Percentiles rank a stretch among this genome's conserved stretches.
These are phyloP conservation scores for Quercus agrifolia DNA, from an alignment of 306 rosid species.

Conservation along the genomic window DNA sequence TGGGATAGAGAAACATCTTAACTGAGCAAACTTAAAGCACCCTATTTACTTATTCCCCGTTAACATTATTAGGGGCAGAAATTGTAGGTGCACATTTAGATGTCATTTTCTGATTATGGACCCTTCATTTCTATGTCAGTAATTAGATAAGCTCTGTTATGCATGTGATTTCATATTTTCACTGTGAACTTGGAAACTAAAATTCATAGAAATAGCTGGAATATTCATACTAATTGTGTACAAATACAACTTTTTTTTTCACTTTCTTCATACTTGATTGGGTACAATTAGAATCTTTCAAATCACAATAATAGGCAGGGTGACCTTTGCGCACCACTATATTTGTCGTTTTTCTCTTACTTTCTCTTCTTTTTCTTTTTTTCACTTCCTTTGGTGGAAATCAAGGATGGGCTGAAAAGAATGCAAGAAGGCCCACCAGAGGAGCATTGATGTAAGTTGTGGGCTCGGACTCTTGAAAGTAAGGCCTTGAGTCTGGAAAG, in stretches of 20 bases:
- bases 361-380: background rate
- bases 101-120: too few relatives aligned
- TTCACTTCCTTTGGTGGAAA: background rate
- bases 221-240: background rate
- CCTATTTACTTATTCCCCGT: too few relatives aligned
- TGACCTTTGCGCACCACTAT: conserved; percentile 44
- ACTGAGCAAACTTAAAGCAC: too few relatives aligned
- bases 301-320: conserved; percentile 26
- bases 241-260: background rate
- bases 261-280: background rate
- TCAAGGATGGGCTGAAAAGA: conserved; percentile 79
- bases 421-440: conserved; percentile 81
- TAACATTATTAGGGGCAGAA: too few relatives aligned
- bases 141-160: too few relatives aligned
- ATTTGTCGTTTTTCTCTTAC: background rate
- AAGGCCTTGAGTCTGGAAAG: conserved; percentile 88
- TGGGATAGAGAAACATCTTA: too few relatives aligned
- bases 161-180: too few relatives aligned
- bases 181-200: too few relatives aligned
- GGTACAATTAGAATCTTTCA: conserved; percentile 20
- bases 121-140: too few relatives aligned
- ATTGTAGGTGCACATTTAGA: too few relatives aligned
- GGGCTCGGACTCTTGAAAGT: conserved; percentile 89
- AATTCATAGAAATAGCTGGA: background rate
- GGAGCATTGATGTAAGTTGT: conserved; percentile 89